Base-by-base conservation (phyloP, 306 rosid species). In the Cucurbita maxima region DNA sequence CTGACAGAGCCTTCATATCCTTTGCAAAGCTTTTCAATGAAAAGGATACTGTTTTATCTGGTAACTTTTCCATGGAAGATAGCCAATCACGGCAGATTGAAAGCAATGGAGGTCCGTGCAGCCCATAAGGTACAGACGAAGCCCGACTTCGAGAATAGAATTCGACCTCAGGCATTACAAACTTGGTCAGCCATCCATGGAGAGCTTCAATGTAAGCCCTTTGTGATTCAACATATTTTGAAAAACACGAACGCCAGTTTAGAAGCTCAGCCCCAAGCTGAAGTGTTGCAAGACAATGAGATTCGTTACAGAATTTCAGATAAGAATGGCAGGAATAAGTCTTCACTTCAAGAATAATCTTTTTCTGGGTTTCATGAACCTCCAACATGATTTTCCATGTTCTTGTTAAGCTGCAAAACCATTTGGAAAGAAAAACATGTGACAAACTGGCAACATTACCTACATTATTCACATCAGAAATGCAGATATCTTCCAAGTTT, bases 371-470 rank as follows among this genome's bases (percentile, higher is more conserved):
- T 88, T 89, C 96, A 76, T 95, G 97, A 51, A 83, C 79, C 80
- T 95, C 92, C 88, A 91, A 77, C 99, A 89, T 84, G 68, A 83
- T 79, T 71, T 85, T 88, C 96, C 97, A 95, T 22, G 97, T 83
- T 75, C 82, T 83, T 36, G 84, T 84, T 64, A 95, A 81, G 80
- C 99, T 95, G 96, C 90, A 90, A 50, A 70, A 70, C 40, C 15
- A 30, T 48, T 20, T 15, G 45, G 58, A 76, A 76, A 77, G 74
- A 79, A 75, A 82, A 81, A 72, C 47, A 58, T 56, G 72, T 40
- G 52, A 78, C 62, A 51, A 54, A 55, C 41, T 40, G 55, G 38
- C 52, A 36, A 53, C 10, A 40, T 54, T 71, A 16, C 25, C 51
- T 72, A 37, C n/a, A 72, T 18, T 47, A 19, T 22, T 47, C 48